Percentiles rank a stretch among this genome's conserved stretches.
Conservation (phyloP, 306 rosid genomes). For the Spatholobus suberectus region DNA sequence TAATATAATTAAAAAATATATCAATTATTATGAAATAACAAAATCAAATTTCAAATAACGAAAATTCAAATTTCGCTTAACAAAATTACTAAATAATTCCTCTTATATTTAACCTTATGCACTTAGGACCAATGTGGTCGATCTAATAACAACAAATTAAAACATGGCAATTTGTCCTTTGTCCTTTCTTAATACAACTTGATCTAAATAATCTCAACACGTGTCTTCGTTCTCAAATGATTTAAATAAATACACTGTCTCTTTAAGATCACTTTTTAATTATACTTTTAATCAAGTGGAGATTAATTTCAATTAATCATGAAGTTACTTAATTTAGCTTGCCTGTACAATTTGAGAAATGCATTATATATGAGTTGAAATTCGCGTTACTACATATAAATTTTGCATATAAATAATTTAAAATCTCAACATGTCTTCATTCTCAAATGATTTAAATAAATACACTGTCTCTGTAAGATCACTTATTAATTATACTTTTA, state of each 20-base stretch:
- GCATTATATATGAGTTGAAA: too few species aligned
- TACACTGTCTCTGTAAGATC: background rate
- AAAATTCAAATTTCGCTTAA: too few species aligned
- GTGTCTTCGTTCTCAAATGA: background rate
- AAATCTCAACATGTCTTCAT: too few species aligned
- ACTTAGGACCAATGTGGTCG: background rate
- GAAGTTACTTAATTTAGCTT: background rate
- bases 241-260: background rate
- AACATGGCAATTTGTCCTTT: background rate
- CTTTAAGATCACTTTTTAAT: background rate
- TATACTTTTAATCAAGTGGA: background rate
- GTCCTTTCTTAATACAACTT: background rate
- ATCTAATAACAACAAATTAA: background rate
- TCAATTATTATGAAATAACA: too few species aligned
- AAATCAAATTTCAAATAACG: too few species aligned
- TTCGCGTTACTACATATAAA: too few species aligned
- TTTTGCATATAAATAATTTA: too few species aligned
- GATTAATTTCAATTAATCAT: too few species aligned
- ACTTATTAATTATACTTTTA: background rate
- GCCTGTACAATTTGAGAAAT: too few species aligned
- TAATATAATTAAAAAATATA: too few species aligned
- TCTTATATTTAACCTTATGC: background rate
- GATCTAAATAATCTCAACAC: too few species aligned
- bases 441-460: background rate
- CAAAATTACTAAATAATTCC: too few species aligned